phyloP scores from a whole-genome alignment of 352 stramenopile genomes.

The Blastocystis hominis region DNA sequence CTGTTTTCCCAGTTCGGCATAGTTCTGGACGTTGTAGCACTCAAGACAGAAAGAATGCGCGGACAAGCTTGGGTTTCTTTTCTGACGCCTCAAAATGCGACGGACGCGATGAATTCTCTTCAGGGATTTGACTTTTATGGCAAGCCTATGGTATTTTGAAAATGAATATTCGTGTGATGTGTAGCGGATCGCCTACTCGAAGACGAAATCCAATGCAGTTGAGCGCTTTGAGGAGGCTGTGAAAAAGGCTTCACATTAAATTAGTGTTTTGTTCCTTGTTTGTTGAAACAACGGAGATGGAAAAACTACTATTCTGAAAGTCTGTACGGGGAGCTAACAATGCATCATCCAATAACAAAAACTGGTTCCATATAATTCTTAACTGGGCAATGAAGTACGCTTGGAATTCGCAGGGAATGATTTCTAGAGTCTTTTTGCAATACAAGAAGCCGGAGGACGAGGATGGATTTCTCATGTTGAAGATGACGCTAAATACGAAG shows the following conservation, averaged over 20 bases:
- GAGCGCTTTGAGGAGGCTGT: conserved; percentile 47
- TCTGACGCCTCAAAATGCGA: conserved; percentile 13
- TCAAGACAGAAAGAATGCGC: conserved; percentile 43
- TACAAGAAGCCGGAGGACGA: conserved; percentile 56
- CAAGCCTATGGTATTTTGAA: conserved; percentile 27
- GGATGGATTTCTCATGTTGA: conserved; percentile 48
- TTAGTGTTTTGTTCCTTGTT: not conserved
- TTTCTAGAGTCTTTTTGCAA: conserved; percentile 42
- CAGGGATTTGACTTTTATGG: conserved; percentile 52
- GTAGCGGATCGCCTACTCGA: conserved; percentile 23
- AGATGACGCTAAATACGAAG: conserved; percentile 55
- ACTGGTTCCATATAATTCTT: not conserved
- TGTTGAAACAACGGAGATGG: not conserved
- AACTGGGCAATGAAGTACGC: conserved; percentile 31
- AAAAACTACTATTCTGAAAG: too few species aligned
- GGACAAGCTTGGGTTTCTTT: conserved; percentile 49
- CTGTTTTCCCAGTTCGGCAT: conserved; percentile 49
- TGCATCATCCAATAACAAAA: too few species aligned
- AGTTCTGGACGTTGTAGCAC: conserved; percentile 38
- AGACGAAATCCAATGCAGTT: conserved; percentile 49
- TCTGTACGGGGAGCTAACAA: too few species aligned
- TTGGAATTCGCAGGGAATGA: not conserved
- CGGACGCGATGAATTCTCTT: conserved; percentile 36
- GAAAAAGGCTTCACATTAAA: not conserved
- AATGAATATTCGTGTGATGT: not conserved